Evolutionary conservation across 257 asterid species (phyloP).

Genomic region (Marsdenia floribunda): DNA sequence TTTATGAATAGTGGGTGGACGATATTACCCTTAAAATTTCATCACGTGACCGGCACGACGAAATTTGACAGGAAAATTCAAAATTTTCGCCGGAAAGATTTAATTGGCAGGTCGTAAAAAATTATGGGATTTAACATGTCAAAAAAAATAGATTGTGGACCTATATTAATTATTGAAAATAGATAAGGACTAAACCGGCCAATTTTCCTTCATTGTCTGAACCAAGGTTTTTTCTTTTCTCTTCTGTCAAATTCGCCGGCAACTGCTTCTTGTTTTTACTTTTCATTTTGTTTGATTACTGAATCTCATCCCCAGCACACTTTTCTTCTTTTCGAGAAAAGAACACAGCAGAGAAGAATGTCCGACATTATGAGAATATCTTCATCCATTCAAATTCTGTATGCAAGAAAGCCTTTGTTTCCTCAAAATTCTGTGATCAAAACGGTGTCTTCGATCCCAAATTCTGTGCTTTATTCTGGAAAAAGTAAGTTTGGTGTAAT

Average conservation of each 20-base stretch:
- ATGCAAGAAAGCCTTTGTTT: slow-evolving; percentile 19
- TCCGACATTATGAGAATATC: slow-evolving; percentile 18
- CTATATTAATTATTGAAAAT: too few relatives aligned
- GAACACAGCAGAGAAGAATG: slow-evolving; percentile 12
- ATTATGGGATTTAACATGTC: too few relatives aligned
- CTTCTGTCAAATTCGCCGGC: background rate
- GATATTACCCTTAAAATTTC: too few relatives aligned
- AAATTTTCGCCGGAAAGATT: too few relatives aligned
- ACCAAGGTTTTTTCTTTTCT: too few relatives aligned
- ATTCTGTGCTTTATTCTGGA: background rate
- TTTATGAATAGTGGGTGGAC: too few relatives aligned
- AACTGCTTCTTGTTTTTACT: background rate
- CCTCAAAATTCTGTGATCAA: slow-evolving; percentile 1
- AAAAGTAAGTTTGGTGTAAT: background rate
- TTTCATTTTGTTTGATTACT: background rate
- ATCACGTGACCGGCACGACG: too few relatives aligned
- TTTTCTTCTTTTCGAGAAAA: background rate
- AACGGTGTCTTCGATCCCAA: slow-evolving; percentile 8
- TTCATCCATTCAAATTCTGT: slow-evolving; percentile 28
- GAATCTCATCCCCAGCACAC: background rate
- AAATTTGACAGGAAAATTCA: too few relatives aligned
- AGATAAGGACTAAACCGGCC: too few relatives aligned
- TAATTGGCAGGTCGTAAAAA: too few relatives aligned
- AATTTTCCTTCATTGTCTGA: too few relatives aligned
- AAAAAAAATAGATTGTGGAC: too few relatives aligned